phyloP scores from a whole-genome alignment of 306 rosid species.

The Cicer yamashitae region DNA sequence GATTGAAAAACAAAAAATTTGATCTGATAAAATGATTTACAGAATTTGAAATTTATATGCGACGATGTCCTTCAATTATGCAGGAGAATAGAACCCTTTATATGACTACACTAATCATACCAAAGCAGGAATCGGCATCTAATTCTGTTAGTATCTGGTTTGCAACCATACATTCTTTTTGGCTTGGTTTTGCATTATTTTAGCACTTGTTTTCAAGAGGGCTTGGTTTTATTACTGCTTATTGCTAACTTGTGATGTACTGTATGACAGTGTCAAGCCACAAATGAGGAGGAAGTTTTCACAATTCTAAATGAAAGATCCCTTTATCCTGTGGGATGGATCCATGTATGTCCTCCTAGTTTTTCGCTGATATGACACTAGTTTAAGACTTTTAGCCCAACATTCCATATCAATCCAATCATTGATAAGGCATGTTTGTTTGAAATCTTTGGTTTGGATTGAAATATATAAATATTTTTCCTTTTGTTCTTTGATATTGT shows the following conservation, averaged over 20 bases:
- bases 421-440: neutral
- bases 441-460: too few relatives aligned
- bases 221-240: conserved; percentile 42
- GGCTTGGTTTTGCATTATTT: conserved; percentile 21
- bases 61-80: conserved; percentile 43
- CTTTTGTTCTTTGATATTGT: conserved; percentile 18
- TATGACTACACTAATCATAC: conserved; percentile 80
- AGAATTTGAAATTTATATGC: conserved; percentile 39
- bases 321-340: conserved; percentile 87
- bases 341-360: conserved; percentile 65
- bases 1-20: conserved; percentile 17
- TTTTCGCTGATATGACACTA: neutral
- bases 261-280: conserved; percentile 76
- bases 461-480: neutral
- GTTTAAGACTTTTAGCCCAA: neutral
- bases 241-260: conserved; percentile 45
- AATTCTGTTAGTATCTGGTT: conserved; percentile 64
- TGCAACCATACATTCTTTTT: conserved; percentile 23
- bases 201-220: conserved; percentile 24
- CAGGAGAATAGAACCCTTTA: conserved; percentile 72
- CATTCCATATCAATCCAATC: neutral
- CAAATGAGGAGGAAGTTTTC: conserved; percentile 79
- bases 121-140: conserved; percentile 90
- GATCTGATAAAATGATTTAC: conserved; percentile 10
- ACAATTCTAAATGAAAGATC: conserved; percentile 71